These are phyloP conservation scores for Paramecium bursaria DNA, from an alignment of 73 alveolate species.

Conservation along the genomic window DNA sequence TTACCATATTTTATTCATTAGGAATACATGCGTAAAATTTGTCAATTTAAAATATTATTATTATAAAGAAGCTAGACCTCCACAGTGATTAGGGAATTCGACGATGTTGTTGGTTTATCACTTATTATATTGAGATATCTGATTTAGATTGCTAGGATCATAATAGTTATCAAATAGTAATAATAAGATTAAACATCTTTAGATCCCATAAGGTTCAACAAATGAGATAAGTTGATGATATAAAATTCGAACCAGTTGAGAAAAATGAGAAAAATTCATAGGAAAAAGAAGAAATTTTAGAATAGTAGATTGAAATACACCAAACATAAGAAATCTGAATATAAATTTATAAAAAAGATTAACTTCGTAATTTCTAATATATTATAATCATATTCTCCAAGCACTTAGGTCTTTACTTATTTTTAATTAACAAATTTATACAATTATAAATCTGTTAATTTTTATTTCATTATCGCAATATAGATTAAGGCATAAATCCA, in stretches of 20 bases:
- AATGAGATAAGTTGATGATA: constrained; percentile 4
- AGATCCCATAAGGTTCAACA: constrained; percentile 39
- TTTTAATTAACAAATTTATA: too few species aligned
- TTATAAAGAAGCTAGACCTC: neutral
- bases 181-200: neutral
- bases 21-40: constrained; percentile 27
- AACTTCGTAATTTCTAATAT: too few species aligned
- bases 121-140: neutral
- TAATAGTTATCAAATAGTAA: constrained; percentile 42
- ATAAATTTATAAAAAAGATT: too few species aligned
- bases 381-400: too few species aligned
- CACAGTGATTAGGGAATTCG: constrained; percentile 8
- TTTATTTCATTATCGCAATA: neutral
- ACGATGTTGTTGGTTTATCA: constrained; percentile 8
- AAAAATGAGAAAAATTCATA: too few species aligned
- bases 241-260: constrained; percentile 14
- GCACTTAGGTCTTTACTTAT: too few species aligned
- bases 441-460: constrained; percentile 20
- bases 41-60: neutral
- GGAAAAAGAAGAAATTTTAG: too few species aligned
- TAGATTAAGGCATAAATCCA: constrained; percentile 50
- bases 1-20: constrained; percentile 1
- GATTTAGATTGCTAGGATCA: constrained; percentile 9
- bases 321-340: too few species aligned
- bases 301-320: too few species aligned